Evolutionary conservation across 306 rosid genomes (phyloP), one percentile per base, ranked within the genome.

Genomic region (Styphnolobium japonicum): DNA sequence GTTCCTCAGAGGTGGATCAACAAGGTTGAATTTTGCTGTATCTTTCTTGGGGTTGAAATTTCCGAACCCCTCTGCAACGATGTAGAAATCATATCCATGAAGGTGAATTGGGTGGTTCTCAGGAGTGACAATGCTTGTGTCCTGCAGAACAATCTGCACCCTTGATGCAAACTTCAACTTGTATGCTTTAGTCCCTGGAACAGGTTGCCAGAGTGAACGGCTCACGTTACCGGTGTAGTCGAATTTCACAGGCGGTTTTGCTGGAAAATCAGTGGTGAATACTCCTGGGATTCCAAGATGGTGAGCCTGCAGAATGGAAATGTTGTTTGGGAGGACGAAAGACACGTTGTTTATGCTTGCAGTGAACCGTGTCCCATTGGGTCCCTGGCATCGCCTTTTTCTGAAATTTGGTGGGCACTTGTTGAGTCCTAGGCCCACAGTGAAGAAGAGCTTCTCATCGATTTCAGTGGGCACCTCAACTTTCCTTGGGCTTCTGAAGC

Each of bases 41-140:
- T 95, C 98, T 6, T 71, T 91, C 16, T 79, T 80, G 1, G 97
- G 66, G 34, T 95, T 58, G 22, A 93, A 95, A 22, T 95, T 95
- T 22, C 99, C 99, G 4, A 95, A 95, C 4, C 98, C 99, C 65
- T 93, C 89, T 0, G 98, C 98, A 0, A 95, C 53, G 3, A 95
- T 83, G 42, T 88, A 93, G 85, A 95, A 95, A 87, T 95, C 99
- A 66, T 91, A 91, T 1, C 98, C 99, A 45, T 95, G 99, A 36
- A 95, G 97, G 73, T 96, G 98, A 74, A 96, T 88, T 0, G 97
- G 98, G 61, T 96, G 98, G 81, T 93, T 89, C 82, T 96, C 97
- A 0, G 94, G 76, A 3, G 97, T 91, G 18, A 93, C 81, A 16
- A 96, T 91, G 43, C 88, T 90, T 0, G 99, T 96, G 67, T 81